Base-by-base conservation (phyloP, 306 rosid genomes). In the Cotoneaster glaucophyllus region DNA sequence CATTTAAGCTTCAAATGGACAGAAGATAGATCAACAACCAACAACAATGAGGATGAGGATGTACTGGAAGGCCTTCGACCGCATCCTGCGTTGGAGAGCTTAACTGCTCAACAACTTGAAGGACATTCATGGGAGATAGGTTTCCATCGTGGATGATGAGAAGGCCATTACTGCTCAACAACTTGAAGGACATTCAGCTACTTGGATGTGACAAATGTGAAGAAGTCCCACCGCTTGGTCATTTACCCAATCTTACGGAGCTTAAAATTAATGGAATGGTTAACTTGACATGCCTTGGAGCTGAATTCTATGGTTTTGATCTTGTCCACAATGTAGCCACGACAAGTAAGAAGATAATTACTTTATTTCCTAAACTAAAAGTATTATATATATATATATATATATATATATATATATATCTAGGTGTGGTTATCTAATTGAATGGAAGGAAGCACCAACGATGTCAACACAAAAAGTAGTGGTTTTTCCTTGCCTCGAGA, bases 41-140 rank as follows among this genome's bases (percentile, higher is more conserved):
- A n/a, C 0, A 7, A 2, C 26, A 54, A 17, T 0, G 25, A 54
- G 22, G 26, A 54, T 0, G 61, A 1, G 13, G 61, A 8, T 56
- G 25, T 3, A 25, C 2, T 56, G 3, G 61, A 56, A n/a, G 61
- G 14, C 6, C 61, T 56, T 0, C 61, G 25, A 56, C 25, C 26
- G 4, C 1, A 56, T 56, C 0, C 0, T 17, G 0, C 8, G 5
- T 56, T 56, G 13, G 1, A 56, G 12, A 8, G 26, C 12, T n/a
- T 21, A 4, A 0, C 0, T 21, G 8, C n/a, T n/a, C n/a, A n/a
- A n/a, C n/a, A n/a, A n/a, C n/a, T 56, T 19, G 0, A 2, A 21
- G n/a, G n/a, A 56, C 5, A 0, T 56, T 18, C 13, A 56, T 2
- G 14, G 61, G 26, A 2, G 0, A 0, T 21, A 1, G 3, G 12